Percentiles rank a stretch among this genome's conserved stretches.
These are phyloP conservation scores for Aeschynomene evenia DNA, from an alignment of 306 rosid species.

Conservation along the genomic window DNA sequence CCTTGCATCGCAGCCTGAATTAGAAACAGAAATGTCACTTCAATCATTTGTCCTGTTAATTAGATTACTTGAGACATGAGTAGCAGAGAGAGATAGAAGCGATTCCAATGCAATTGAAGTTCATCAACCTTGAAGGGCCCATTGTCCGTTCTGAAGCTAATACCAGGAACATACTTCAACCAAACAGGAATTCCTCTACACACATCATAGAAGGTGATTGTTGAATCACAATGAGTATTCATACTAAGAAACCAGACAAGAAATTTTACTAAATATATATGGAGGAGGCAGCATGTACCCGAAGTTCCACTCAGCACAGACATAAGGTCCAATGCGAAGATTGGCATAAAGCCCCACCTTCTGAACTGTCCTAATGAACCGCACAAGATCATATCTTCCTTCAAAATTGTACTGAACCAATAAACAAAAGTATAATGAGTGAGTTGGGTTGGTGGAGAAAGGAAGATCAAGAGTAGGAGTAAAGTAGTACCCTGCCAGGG, in stretches of 20 bases:
- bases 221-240: slow-evolving; percentile 24
- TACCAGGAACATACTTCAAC: slow-evolving; percentile 93
- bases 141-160: slow-evolving; percentile 94
- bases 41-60: background rate
- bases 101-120: slow-evolving; percentile 11
- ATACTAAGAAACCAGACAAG: background rate
- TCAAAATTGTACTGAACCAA: slow-evolving; percentile 71
- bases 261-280: background rate
- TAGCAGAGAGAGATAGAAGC: slow-evolving; percentile 14
- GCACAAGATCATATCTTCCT: slow-evolving; percentile 85
- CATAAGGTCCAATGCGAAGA: slow-evolving; percentile 98
- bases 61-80: background rate
- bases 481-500: slow-evolving; percentile 88
- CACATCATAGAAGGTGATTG: slow-evolving; percentile 32
- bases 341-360: slow-evolving; percentile 82
- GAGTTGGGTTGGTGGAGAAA: background rate
- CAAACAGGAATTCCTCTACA: slow-evolving; percentile 94
- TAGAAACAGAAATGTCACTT: background rate
- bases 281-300: slow-evolving; percentile 60
- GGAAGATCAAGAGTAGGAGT: slow-evolving; percentile 32
- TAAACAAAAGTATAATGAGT: background rate
- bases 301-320: slow-evolving; percentile 97
- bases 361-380: slow-evolving; percentile 86
- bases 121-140: slow-evolving; percentile 78
- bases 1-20: slow-evolving; percentile 84